Evolutionary conservation across 2,329 filamentous ascomycete genomes (phyloP), one percentile per base, ranked within the genome.

Genomic region (Neurospora sp.): DNA sequence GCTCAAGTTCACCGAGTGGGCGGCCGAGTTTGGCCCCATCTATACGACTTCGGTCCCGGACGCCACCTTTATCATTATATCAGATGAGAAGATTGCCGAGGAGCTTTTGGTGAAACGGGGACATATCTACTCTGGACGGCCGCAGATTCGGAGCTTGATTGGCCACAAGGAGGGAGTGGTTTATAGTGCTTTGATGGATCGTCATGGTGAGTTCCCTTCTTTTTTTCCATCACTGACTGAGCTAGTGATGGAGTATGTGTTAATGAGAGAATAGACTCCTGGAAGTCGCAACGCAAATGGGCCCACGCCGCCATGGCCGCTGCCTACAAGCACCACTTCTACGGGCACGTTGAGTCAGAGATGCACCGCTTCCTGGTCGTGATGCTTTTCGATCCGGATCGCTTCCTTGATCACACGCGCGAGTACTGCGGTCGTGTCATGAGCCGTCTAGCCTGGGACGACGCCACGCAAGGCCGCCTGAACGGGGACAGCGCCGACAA

Each of bases 1-100:
- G 84, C 80, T 84, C 73, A 85, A 85, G 77, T 84, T 85, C 76
- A 82, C 83, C 73, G 81, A 83, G 72, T 83, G 82, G 82, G 80
- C 80, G 13, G 79, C 82, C 68, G 76, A 76, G 19, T 78, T 80
- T 67, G 82, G 82, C 0, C 81, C 82, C 2, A 83, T 84, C 71
- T 84, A 81, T 74, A 78, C 82, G 74, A 82, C 80, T 5, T 79
- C 77, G 66, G 79, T 80, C 68, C 74, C 81, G 40, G 77, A 80
- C 52, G 77, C 81, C 71, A 80, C 77, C 38, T 83, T 83, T 70
- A 73, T 83, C 71, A 79, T 85, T 72, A 75, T 85, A 13, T 84
- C 83, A 1, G 81, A 84, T 46, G 82, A 84, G 73, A 79, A 81
- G 67, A 83, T 85, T 68, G 84, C 84, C 9, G 78, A 81, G 71